These are phyloP conservation scores for Backusella tarrabulga DNA, from an alignment of 192 early-diverging fungal genomes.

Conservation along the genomic window DNA sequence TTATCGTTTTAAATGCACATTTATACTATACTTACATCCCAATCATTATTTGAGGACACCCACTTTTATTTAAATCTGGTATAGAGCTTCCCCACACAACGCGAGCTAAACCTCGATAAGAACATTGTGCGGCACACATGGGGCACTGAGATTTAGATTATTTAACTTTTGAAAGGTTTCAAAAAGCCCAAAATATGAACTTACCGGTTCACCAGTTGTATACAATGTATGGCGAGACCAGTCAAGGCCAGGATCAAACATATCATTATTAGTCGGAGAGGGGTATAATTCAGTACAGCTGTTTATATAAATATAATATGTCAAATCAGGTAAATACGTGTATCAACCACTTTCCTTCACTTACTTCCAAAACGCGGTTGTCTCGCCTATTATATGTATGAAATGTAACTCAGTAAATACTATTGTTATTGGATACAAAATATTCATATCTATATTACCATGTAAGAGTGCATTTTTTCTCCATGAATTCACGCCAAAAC, in stretches of 20 bases:
- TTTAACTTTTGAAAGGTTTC: not conserved
- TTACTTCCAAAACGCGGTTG: conserved; percentile 32
- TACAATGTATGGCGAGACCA: conserved; percentile 24
- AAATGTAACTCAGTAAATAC: not conserved
- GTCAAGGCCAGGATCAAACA: conserved; percentile 21
- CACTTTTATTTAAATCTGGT: conserved; percentile 25
- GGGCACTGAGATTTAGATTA: conserved; percentile 6
- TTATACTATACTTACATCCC: conserved; percentile 16
- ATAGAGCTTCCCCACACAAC: conserved; percentile 29
- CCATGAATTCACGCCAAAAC: conserved; percentile 22
- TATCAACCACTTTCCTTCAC: not conserved
- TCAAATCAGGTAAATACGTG: not conserved
- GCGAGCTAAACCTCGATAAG: conserved; percentile 24
- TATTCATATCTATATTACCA: conserved; percentile 4
- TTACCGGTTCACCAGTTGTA: conserved; percentile 28
- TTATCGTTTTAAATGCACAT: too few relatives aligned
- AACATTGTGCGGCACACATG: conserved; percentile 24
- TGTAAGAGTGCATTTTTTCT: conserved; percentile 22
- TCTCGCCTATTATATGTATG: conserved; percentile 10
- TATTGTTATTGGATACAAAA: not conserved
- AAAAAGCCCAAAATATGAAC: not conserved
- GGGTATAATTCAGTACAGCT: conserved; percentile 28
- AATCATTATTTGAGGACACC: conserved; percentile 20
- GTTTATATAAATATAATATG: not conserved
- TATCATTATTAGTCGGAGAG: conserved; percentile 24